A percentile compares a stretch with the other conserved stretches of the same genome.
These are phyloP conservation scores for Cryphonectria japonica DNA, from an alignment of 2,329 filamentous ascomycete species.

Conservation along the genomic window DNA sequence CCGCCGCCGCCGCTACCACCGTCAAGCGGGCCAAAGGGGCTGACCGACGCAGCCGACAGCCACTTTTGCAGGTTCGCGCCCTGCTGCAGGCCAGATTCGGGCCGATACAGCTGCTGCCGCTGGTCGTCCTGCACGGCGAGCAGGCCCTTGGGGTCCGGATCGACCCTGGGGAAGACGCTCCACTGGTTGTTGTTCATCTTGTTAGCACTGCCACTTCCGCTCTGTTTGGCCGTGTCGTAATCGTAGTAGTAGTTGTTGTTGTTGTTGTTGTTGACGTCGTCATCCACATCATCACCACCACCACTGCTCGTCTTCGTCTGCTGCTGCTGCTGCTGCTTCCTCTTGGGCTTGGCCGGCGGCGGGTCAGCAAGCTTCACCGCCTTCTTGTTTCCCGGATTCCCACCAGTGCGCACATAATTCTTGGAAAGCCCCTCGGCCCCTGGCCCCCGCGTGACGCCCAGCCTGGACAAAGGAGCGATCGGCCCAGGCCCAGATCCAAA, in stretches of 20 bases:
- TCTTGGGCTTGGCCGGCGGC: constrained; percentile 23
- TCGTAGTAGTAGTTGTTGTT: neutral
- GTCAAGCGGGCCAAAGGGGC: constrained; percentile 35
- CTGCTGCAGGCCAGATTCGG: constrained; percentile 19
- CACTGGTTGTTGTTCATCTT: constrained; percentile 10
- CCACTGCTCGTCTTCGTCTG: neutral
- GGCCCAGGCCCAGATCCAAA: constrained; percentile 1
- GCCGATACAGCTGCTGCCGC: constrained; percentile 28
- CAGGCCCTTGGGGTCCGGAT: constrained; percentile 9
- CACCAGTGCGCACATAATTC: constrained; percentile 32
- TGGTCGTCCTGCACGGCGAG: constrained; percentile 15
- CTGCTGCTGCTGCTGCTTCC: constrained; percentile 31
- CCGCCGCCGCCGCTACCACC: neutral
- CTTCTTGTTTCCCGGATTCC: constrained; percentile 23
- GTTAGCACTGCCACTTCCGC: neutral
- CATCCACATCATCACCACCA: constrained; percentile 33
- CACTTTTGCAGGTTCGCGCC: constrained; percentile 39
- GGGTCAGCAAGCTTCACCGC: constrained; percentile 23
- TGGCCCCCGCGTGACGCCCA: constrained; percentile 15
- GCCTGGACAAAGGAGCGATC: neutral
- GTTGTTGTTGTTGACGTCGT: constrained; percentile 4
- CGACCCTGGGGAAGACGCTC: constrained; percentile 22
- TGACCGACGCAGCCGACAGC: constrained; percentile 40
- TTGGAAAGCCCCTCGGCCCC: constrained; percentile 18
- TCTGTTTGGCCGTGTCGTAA: neutral